phyloP scores from a whole-genome alignment of 306 rosid genomes.

The Acacia acuminata region DNA sequence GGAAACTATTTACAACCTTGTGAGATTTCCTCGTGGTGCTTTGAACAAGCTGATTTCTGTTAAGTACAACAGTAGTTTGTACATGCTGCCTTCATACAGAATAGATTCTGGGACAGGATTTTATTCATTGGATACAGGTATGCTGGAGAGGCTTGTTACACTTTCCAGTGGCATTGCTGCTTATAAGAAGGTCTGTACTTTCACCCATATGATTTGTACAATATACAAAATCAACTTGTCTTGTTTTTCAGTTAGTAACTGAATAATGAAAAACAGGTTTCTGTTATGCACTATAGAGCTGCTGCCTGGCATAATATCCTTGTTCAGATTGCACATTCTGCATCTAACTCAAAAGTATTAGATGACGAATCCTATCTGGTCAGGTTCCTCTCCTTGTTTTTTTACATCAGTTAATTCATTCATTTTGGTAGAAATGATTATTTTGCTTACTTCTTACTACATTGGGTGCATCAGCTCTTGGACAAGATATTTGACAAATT shows the following conservation, averaged over 20 bases:
- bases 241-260: constrained; percentile 20
- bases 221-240: not conserved
- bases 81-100: constrained; percentile 44
- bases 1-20: constrained; percentile 62
- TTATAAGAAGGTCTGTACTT: constrained; percentile 36
- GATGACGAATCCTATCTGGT: constrained; percentile 68
- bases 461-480: constrained; percentile 57
- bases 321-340: constrained; percentile 60
- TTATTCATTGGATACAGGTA: constrained; percentile 45
- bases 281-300: constrained; percentile 54
- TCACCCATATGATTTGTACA: not conserved
- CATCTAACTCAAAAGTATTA: constrained; percentile 60
- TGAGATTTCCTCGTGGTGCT: constrained; percentile 78
- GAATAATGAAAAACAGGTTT: constrained; percentile 48
- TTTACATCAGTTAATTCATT: constrained; percentile 20
- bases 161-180: constrained; percentile 48
- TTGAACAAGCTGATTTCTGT: constrained; percentile 48
- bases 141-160: constrained; percentile 50
- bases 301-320: constrained; percentile 59
- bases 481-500: constrained; percentile 61
- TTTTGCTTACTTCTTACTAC: constrained; percentile 27
- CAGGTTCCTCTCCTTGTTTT: constrained; percentile 26
- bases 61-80: constrained; percentile 28
- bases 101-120: constrained; percentile 45
- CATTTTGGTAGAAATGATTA: constrained; percentile 1